phyloP scores from a whole-genome alignment of 805 yeast genomes.

The Pichia thaimueangensis region DNA sequence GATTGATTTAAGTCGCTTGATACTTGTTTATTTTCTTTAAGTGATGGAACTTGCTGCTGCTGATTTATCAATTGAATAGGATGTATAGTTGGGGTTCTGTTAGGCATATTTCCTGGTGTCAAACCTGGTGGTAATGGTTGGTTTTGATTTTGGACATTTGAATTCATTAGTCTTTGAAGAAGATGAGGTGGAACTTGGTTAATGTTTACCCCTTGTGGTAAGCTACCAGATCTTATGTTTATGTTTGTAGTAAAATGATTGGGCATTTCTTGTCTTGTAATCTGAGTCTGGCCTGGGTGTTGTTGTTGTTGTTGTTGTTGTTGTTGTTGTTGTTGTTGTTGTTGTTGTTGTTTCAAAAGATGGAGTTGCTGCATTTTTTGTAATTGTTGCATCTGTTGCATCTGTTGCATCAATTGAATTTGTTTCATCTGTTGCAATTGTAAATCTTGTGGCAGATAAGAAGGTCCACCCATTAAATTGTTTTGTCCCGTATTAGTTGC shows the following conservation, averaged over 20 bases:
- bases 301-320: not conserved
- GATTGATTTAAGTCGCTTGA: too few species aligned
- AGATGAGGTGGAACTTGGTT: slow-evolving; percentile 6
- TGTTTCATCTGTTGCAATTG: slow-evolving; percentile 7
- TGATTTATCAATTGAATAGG: too few species aligned
- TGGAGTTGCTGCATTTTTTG: slow-evolving; percentile 6
- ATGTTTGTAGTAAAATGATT: not conserved
- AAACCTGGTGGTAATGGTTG: not conserved
- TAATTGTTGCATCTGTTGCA: slow-evolving; percentile 6
- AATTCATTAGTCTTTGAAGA: not conserved
- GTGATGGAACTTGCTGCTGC: too few species aligned
- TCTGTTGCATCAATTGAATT: slow-evolving; percentile 5
- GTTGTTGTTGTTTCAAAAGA: not conserved
- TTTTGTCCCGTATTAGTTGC: too few species aligned
- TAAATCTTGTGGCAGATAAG: not conserved
- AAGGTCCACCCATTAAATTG: not conserved
- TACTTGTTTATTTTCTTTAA: too few species aligned
- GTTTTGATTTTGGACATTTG: not conserved
- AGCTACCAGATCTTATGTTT: not conserved
- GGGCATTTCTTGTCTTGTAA: not conserved
- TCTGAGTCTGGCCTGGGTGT: not conserved
- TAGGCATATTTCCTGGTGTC: not conserved
- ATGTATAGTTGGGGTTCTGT: too few species aligned
- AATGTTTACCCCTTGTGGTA: not conserved
- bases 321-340: not conserved